Base-by-base conservation (phyloP, 306 rosid species). In the Casuarina equisetifolia region DNA sequence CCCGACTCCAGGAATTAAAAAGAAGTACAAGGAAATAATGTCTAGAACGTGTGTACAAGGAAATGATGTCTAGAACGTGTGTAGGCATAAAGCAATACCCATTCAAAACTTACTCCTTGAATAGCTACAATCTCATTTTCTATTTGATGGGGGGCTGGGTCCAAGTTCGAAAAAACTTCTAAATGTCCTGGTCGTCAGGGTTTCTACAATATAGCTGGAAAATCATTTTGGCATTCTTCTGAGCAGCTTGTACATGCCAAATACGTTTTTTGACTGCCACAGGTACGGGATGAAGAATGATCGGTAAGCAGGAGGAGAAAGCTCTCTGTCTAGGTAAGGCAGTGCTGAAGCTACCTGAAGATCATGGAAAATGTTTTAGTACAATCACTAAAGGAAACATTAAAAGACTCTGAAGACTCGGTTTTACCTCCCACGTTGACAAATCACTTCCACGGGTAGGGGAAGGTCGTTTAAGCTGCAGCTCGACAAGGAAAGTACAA, bases 401-500 rank as follows among this genome's bases (percentile, higher is more conserved):
- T 49, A 19, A 50, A 40, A 10, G 9, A 36, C 2, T n/a, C 50
- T 80, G 17, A 76, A 63, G 76, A 71, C 78, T 9, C 19, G 36
- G 16, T 42, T 42, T 81, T 88, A 92, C 99, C 97, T 96, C 97
- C 98, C 98, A 96, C 39, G 77, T 84, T 35, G 96, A 90, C 63
- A 85, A 25, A 82, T 96, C 88, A 39, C 98, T 96, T 79, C 98
- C 99, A 0, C 90, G 96, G 48, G 91, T 87, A 54, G 89, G 85
- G 83, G 88, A 92, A 25, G 99, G 99, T 61, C 98, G 87, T 53
- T 80, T 81, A 58, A 96, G 97, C 86, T 96, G 93, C 68, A 96
- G 88, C 92, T 92, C 99, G 0, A 96, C 91, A 8, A 96, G 99
- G 83, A 91, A 90, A n/a, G 97, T 85, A 77, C 99, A 96, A 15